Conservation (phyloP, 257 asterid genomes). For the Paulownia fortunei region DNA sequence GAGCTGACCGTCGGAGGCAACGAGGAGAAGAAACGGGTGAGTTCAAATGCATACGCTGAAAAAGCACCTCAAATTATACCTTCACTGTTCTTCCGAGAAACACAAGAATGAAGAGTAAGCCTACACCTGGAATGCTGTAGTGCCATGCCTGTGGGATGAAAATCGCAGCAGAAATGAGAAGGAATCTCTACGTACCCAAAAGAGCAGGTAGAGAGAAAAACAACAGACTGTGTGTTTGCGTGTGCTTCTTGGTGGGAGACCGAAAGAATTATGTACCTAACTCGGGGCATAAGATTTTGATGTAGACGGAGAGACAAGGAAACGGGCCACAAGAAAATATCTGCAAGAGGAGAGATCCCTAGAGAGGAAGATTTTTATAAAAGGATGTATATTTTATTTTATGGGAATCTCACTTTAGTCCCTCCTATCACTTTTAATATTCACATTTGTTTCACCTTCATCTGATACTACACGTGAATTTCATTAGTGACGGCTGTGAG, state of each 20-base stretch:
- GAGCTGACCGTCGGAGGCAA: not conserved
- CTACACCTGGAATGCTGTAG: not conserved
- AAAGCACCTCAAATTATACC: not conserved
- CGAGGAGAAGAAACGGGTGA: not conserved
- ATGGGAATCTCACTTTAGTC: too few species aligned
- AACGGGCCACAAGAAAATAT: not conserved
- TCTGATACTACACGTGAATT: too few species aligned
- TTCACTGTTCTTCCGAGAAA: not conserved
- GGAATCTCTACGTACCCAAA: not conserved
- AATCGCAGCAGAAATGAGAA: not conserved
- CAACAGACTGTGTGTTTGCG: not conserved
- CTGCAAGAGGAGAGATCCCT: not conserved
- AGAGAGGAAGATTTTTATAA: not conserved
- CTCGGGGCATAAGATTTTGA: not conserved
- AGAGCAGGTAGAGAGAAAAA: not conserved
- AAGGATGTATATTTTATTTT: too few species aligned
- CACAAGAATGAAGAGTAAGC: not conserved
- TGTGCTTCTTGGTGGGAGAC: conserved; percentile 21
- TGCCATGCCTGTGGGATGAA: not conserved
- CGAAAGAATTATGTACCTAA: not conserved
- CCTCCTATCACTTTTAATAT: too few species aligned
- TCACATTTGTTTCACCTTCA: too few species aligned
- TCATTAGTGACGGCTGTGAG: too few species aligned
- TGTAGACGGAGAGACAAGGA: not conserved
- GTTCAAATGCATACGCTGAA: not conserved